phyloP scores from a whole-genome alignment of 768 basidiomycete species.

The Tylopilus balloui region DNA sequence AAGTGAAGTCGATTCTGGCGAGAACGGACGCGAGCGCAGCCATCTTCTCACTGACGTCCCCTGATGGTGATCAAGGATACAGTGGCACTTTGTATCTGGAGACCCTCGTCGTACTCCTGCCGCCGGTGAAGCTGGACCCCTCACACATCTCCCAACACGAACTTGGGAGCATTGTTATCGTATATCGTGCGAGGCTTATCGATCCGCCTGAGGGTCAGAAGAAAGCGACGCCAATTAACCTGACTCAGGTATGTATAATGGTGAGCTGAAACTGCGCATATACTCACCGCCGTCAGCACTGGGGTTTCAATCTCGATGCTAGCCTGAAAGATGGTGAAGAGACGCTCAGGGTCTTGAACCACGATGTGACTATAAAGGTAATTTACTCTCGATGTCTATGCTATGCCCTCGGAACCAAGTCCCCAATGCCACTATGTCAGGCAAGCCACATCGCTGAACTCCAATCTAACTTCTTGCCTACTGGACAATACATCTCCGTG shows the following conservation, averaged over 20 bases:
- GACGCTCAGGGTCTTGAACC: constrained; percentile 48
- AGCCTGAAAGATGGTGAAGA: constrained; percentile 46
- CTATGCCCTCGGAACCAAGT: not conserved
- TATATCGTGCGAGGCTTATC: constrained; percentile 65
- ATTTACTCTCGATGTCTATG: not conserved
- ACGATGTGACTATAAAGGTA: constrained; percentile 39
- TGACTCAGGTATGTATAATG: constrained; percentile 60
- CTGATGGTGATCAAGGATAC: constrained; percentile 69
- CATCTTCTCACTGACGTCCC: constrained; percentile 54
- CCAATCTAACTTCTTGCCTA: constrained; percentile 46
- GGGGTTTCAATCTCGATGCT: constrained; percentile 79
- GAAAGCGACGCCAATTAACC: constrained; percentile 66
- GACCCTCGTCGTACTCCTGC: constrained; percentile 47
- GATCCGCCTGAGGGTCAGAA: constrained; percentile 36
- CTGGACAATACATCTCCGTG: constrained; percentile 47
- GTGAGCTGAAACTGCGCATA: not conserved
- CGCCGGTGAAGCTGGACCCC: constrained; percentile 30
- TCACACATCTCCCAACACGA: constrained; percentile 36
- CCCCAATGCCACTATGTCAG: constrained; percentile 25
- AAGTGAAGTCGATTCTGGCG: constrained; percentile 42
- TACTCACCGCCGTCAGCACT: constrained; percentile 46
- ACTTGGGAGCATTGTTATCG: constrained; percentile 61
- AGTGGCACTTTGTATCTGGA: constrained; percentile 60
- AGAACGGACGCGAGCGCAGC: constrained; percentile 34
- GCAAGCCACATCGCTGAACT: constrained; percentile 53